A percentile compares a stretch with the other conserved stretches of the same genome.
Evolutionary conservation across 108 stramenopile species (phyloP).

Genomic region (Bacterosira constricta): DNA sequence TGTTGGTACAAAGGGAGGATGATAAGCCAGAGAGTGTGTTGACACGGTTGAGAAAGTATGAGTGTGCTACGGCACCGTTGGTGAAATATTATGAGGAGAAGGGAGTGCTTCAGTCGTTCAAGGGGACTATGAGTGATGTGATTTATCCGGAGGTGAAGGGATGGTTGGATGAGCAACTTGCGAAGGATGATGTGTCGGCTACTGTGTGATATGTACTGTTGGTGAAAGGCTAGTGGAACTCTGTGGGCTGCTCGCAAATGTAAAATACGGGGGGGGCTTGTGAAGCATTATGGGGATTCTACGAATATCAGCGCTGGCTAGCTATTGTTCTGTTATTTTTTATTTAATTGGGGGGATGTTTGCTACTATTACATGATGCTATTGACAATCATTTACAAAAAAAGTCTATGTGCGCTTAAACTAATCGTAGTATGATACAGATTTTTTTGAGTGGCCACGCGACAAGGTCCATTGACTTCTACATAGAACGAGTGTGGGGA

Average conservation of each 20-base stretch:
- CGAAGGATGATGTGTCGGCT: constrained; percentile 22
- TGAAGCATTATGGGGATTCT: too few species aligned
- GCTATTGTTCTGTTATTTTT: too few species aligned
- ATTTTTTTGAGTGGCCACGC: too few species aligned
- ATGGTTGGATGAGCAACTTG: constrained; percentile 65
- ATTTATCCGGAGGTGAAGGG: constrained; percentile 90
- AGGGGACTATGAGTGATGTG: constrained; percentile 92
- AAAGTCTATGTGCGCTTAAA: too few species aligned
- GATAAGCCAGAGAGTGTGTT: constrained; percentile 92
- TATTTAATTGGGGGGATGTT: too few species aligned
- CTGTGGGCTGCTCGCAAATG: too few species aligned
- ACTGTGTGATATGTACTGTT: constrained; percentile 30
- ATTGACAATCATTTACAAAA: too few species aligned
- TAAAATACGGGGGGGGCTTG: too few species aligned
- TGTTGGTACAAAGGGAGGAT: constrained; percentile 93
- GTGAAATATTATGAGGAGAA: constrained; percentile 86
- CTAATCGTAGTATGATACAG: too few species aligned
- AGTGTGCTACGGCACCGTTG: constrained; percentile 84
- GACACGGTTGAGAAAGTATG: constrained; percentile 88
- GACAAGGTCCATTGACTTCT: not conserved
- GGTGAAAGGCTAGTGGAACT: too few species aligned
- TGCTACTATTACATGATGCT: too few species aligned
- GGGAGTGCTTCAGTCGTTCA: constrained; percentile 84
- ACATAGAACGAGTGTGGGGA: not conserved
- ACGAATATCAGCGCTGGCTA: too few species aligned